Percentiles rank a stretch among this genome's conserved stretches.
These are phyloP conservation scores for Lagenidium giganteum DNA, from an alignment of 352 stramenopile species.

Conservation along the genomic window DNA sequence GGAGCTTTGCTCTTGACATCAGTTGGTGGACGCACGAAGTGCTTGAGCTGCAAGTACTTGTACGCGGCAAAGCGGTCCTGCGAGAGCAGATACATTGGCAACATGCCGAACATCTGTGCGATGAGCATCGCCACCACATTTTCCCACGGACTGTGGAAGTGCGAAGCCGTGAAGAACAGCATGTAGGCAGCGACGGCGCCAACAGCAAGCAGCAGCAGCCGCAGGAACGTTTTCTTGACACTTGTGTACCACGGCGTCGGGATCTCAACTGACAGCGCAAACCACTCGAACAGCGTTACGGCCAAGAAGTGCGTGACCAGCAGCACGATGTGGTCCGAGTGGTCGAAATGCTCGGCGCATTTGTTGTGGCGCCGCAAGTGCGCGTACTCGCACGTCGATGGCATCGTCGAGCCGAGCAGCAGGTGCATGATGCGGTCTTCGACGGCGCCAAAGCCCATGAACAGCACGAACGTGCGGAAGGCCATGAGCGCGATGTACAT, in stretches of 20 bases:
- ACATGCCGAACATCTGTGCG: slow-evolving; percentile 51
- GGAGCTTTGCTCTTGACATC: too few relatives aligned
- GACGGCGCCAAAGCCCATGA: slow-evolving; percentile 46
- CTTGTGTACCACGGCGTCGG: slow-evolving; percentile 11
- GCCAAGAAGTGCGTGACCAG: slow-evolving; percentile 69
- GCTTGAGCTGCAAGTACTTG: slow-evolving; percentile 42
- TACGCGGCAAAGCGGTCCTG: slow-evolving; percentile 48
- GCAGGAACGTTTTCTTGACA: slow-evolving; percentile 49
- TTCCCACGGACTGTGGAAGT: slow-evolving; percentile 65
- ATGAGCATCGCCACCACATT: slow-evolving; percentile 60
- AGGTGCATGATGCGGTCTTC: slow-evolving; percentile 36
- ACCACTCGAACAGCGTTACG: slow-evolving; percentile 73
- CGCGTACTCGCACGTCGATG: slow-evolving; percentile 53
- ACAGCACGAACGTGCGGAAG: slow-evolving; percentile 61
- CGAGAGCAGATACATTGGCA: slow-evolving; percentile 52
- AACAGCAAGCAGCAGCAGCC: slow-evolving; percentile 30
- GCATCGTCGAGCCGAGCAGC: slow-evolving; percentile 22
- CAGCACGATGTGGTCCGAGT: slow-evolving; percentile 77
- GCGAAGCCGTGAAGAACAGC: slow-evolving; percentile 63
- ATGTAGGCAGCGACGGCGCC: slow-evolving; percentile 38
- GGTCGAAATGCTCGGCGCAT: slow-evolving; percentile 58
- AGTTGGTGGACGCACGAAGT: slow-evolving; percentile 51
- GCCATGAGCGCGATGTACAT: slow-evolving; percentile 62
- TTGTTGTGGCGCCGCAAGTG: slow-evolving; percentile 40
- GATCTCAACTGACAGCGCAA: slow-evolving; percentile 49